Evolutionary conservation across 2,329 filamentous ascomycete species (phyloP).

Genomic region (Tolypocladium inflatum): DNA sequence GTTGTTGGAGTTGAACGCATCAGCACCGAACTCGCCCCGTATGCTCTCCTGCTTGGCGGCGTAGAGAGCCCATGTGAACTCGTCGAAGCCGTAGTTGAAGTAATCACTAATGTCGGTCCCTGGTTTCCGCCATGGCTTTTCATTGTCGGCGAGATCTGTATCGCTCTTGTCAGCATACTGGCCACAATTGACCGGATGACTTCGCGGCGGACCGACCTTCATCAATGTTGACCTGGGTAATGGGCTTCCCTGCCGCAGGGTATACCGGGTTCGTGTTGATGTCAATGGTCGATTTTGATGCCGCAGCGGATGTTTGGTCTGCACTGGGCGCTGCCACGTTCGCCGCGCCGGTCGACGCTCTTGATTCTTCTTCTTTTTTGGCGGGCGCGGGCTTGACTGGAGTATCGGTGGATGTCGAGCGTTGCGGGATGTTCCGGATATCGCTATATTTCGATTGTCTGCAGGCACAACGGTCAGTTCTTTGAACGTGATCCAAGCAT

Average conservation of each 20-base stretch:
- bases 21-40: conserved; percentile 64
- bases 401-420: conserved; percentile 43
- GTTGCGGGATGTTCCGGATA: conserved; percentile 55
- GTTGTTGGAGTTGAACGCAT: conserved; percentile 50
- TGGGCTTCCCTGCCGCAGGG: conserved; percentile 69
- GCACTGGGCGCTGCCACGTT: conserved; percentile 33
- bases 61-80: conserved; percentile 96
- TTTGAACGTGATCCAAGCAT: background rate
- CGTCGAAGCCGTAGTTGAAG: conserved; percentile 98
- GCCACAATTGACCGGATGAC: background rate
- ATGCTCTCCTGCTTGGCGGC: conserved; percentile 78
- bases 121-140: conserved; percentile 91
- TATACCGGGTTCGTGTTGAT: conserved; percentile 76
- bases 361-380: conserved; percentile 36
- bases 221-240: conserved; percentile 68
- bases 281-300: conserved; percentile 75
- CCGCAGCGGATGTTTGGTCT: conserved; percentile 50
- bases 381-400: conserved; percentile 32
- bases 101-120: conserved; percentile 94
- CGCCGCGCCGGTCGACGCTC: conserved; percentile 12
- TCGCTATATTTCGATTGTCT: conserved; percentile 56
- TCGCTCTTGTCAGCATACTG: conserved; percentile 5
- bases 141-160: conserved; percentile 61
- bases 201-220: conserved; percentile 31
- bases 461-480: background rate